Base-by-base conservation (phyloP, 805 yeast species). In the Pichia nakasei region DNA sequence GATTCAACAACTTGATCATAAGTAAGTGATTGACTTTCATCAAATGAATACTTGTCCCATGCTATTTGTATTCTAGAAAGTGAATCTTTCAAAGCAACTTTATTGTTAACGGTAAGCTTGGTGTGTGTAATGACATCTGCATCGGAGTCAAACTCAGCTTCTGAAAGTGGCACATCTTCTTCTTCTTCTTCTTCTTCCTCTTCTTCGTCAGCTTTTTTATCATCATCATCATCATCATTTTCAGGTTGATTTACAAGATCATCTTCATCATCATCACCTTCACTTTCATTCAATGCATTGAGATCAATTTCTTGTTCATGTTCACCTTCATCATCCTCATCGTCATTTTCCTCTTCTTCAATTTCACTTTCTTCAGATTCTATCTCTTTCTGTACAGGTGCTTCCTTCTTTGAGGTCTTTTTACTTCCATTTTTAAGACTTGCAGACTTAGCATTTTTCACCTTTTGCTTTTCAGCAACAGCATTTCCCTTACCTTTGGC, bases 61-160 rank as follows among this genome's bases (percentile, higher is more conserved):
- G 85, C 84, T 44, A 84, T 64, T 54, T 73, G 73, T 53, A 85
- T 74, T 58, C 88, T 75, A 21, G 80, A 79, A 41, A 82, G 67
- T 2, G 86, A 68, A 41, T 82, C 84, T 51, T 72, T 78, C 58
- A 85, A 64, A 4, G 98, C 97, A n/a, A 85, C 81, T 38, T 69
- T 71, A 66, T 93, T 91, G 65, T 93, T 88, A 50, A 91, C 70
- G 12, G 96, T 89, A 41, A 87, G 73, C 62, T 89, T 89, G 46
- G 93, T 87, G 65, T 83, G 79, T 39, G 97, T 97, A 32, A 91
- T 88, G 37, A 89, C 78, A 62, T 93, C 98, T 17, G 95, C 95
- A 60, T 89, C 97, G 2, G 93, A 85, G 57, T 88, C 97, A 36
- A 86, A 67, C 57, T 91, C 97, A 22, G 83, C 97, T 43, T 88